A percentile compares a stretch with the other conserved stretches of the same genome.
These are phyloP conservation scores for Tetrapisispora nanseiensis DNA, from an alignment of 805 yeast genomes.

Conservation along the genomic window DNA sequence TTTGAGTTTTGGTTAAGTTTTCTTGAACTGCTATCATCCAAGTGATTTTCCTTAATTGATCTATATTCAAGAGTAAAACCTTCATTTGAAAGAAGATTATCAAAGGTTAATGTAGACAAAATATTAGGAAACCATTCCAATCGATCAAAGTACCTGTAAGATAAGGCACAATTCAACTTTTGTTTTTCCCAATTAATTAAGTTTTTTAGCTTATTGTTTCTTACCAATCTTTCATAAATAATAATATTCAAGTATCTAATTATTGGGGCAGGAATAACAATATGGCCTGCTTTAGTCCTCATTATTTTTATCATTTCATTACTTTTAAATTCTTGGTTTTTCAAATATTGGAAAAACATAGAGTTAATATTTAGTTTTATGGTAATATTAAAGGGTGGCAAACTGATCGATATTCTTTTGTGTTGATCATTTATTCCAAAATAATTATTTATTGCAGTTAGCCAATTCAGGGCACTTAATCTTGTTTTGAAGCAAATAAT, in stretches of 20 bases:
- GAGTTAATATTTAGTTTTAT: slow-evolving; percentile 19
- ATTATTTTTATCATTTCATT: slow-evolving; percentile 9
- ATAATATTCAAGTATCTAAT: slow-evolving; percentile 16
- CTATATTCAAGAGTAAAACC: slow-evolving; percentile 57
- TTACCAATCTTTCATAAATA: slow-evolving; percentile 29
- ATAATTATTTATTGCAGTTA: slow-evolving; percentile 42
- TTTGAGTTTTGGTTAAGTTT: slow-evolving; percentile 29
- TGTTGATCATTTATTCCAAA: slow-evolving; percentile 38
- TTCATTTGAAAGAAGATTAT: slow-evolving; percentile 34
- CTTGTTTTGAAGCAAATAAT: slow-evolving; percentile 48
- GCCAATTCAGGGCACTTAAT: slow-evolving; percentile 52
- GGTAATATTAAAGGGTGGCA: slow-evolving; percentile 34
- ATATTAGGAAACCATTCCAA: slow-evolving; percentile 57
- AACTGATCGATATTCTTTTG: slow-evolving; percentile 34
- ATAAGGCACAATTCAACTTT: slow-evolving; percentile 38
- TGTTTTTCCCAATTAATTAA: slow-evolving; percentile 19
- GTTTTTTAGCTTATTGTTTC: slow-evolving; percentile 19
- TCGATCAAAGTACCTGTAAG: slow-evolving; percentile 62
- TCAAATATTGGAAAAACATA: slow-evolving; percentile 7
- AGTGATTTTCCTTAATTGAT: slow-evolving; percentile 5
- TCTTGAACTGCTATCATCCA: too few species aligned
- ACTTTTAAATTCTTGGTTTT: slow-evolving; percentile 8
- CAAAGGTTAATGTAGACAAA: slow-evolving; percentile 33
- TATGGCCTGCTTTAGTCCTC: slow-evolving; percentile 15
- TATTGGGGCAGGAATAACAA: slow-evolving; percentile 17